Evolutionary conservation across 2,329 filamentous ascomycete genomes (phyloP), one percentile per base, ranked within the genome.

Genomic region (Trichoderma sp.): DNA sequence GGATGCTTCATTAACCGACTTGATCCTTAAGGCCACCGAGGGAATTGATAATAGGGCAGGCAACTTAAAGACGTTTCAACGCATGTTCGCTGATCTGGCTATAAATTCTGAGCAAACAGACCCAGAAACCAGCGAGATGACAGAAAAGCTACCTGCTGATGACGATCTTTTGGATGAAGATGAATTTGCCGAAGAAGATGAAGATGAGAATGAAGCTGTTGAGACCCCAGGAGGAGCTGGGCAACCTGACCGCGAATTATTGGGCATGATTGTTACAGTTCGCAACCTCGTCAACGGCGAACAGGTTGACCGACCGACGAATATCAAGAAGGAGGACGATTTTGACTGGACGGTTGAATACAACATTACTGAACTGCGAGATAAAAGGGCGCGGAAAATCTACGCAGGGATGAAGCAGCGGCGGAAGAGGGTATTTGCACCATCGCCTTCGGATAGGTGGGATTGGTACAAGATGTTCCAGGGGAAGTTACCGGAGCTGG

Each of bases 281-380:
- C 89, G 89, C 74, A 96, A 93, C 83, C 88, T 87, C 74, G 87
- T 97, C 69, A 91, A 96, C 77, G 90, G 88, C 21, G 69, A 83
- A 14, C 86, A 87, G 69, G 88, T 93, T 1, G 78, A 83, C 0
- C 90, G 94, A 3, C 92, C 94, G 2, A 53, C 0, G 74, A 81
- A 15, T 79, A 91, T 60, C 80, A 70, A 61, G 15, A 53, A 70
- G 15, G 66, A 0, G 36, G 76, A 15, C 24, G 11, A 6, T 0
- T 72, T 80, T 78, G 72, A 89, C 74, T 98, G 95, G 95, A 80
- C 83, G 0, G 84, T 98, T n/a, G 89, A 96, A 76, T 98, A 97
- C 81, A 86, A 90, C 43, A 82, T 98, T 62, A 86, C 87, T 60
- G 92, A 95, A 74, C 83, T 94, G 2, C 67, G 81, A 0, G 74